Conservation (phyloP, 768 basidiomycete genomes). For the Boletus sp. region DNA sequence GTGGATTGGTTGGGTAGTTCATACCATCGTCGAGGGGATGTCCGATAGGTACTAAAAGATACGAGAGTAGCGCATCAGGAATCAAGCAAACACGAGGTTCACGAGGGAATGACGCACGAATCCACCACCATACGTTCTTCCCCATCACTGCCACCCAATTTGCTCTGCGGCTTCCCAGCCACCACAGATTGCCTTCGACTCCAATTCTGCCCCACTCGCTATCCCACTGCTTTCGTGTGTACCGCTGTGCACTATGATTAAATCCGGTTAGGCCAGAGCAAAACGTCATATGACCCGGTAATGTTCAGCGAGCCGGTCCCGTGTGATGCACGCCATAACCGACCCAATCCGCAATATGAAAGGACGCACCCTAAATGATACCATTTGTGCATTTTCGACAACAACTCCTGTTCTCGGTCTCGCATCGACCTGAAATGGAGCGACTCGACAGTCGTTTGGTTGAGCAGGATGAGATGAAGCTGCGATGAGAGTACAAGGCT, state of each 20-base stretch:
- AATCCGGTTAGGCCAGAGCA: background rate
- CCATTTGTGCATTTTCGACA: conserved; percentile 52
- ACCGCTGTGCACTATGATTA: conserved; percentile 47
- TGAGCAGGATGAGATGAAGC: conserved; percentile 54
- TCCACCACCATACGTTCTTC: conserved; percentile 61
- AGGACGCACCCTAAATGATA: conserved; percentile 53
- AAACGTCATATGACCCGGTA: background rate
- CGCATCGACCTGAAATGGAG: conserved; percentile 55
- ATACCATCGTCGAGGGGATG: conserved; percentile 56
- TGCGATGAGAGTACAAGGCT: conserved; percentile 56
- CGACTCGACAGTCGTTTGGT: conserved; percentile 83
- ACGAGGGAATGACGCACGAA: conserved; percentile 54
- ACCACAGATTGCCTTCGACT: conserved; percentile 86
- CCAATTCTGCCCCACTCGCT: conserved; percentile 76
- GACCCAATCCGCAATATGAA: background rate
- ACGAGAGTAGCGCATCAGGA: conserved; percentile 6
- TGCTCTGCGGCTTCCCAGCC: conserved; percentile 56
- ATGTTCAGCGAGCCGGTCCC: background rate
- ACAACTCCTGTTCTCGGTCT: conserved; percentile 55
- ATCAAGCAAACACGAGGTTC: background rate
- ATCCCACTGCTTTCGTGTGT: conserved; percentile 57
- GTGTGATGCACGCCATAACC: background rate
- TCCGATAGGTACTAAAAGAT: conserved; percentile 48
- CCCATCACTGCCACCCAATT: conserved; percentile 91
- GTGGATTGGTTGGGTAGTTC: conserved; percentile 64